phyloP scores from a whole-genome alignment of 2,329 filamentous ascomycete genomes.

The Aspergillus fischeri region DNA sequence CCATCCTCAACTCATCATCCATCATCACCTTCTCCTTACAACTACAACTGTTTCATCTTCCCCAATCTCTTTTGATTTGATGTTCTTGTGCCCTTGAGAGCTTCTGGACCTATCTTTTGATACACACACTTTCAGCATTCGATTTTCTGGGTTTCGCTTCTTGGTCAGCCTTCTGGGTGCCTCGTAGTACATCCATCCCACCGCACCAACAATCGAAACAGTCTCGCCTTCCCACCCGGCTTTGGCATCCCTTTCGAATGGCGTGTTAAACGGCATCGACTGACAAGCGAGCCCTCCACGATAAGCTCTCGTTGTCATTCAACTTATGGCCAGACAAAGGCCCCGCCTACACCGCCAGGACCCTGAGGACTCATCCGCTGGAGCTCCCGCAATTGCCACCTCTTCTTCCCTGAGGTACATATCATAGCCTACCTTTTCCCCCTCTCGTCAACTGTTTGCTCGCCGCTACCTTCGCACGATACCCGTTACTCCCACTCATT shows the following conservation, averaged over 20 bases:
- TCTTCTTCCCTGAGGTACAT: conserved; percentile 35
- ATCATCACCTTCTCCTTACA: conserved; percentile 4
- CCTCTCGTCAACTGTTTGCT: background rate
- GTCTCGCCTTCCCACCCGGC: conserved; percentile 19
- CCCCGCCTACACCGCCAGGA: conserved; percentile 42
- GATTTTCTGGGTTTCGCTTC: conserved; percentile 7
- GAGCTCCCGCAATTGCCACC: conserved; percentile 25
- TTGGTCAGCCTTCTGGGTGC: conserved; percentile 2
- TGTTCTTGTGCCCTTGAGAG: background rate
- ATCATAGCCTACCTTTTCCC: conserved; percentile 20
- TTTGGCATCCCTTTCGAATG: conserved; percentile 32
- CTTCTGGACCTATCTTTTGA: background rate
- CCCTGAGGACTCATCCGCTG: conserved; percentile 39
- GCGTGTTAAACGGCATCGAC: conserved; percentile 38
- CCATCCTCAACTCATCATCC: conserved; percentile 11
- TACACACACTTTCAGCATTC: conserved; percentile 3
- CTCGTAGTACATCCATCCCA: background rate
- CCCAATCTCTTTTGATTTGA: background rate
- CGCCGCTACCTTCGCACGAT: background rate
- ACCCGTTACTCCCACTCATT: background rate
- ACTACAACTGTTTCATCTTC: conserved; percentile 3
- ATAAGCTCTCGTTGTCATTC: conserved; percentile 29
- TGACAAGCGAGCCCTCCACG: conserved; percentile 27
- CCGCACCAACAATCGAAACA: conserved; percentile 3
- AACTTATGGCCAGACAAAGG: conserved; percentile 48